These are phyloP conservation scores for Beauveria brongniartii DNA, from an alignment of 2,329 filamentous ascomycete genomes.

Conservation along the genomic window DNA sequence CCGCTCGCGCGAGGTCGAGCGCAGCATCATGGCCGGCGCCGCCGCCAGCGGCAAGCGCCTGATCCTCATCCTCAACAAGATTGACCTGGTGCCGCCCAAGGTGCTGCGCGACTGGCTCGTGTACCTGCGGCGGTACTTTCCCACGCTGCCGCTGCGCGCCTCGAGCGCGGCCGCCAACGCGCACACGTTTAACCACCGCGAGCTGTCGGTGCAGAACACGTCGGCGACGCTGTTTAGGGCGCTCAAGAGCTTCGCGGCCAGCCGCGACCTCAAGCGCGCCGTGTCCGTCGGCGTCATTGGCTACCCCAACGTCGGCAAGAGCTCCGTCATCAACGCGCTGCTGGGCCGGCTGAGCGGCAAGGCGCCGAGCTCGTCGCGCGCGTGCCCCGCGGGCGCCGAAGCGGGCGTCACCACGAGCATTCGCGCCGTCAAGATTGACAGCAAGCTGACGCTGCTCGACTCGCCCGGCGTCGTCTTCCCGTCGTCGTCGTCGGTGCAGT, in stretches of 20 bases:
- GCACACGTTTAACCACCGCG: conserved; percentile 85
- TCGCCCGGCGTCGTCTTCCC: conserved; percentile 94
- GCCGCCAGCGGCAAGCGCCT: conserved; percentile 76
- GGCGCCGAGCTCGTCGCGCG: conserved; percentile 45
- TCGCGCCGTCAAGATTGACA: conserved; percentile 87
- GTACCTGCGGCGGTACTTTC: conserved; percentile 82
- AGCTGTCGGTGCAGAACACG: conserved; percentile 78
- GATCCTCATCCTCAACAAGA: conserved; percentile 92
- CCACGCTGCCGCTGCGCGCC: conserved; percentile 80
- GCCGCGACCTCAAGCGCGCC: conserved; percentile 77
- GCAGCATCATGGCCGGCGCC: conserved; percentile 74
- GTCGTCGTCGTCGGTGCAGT: conserved; percentile 39
- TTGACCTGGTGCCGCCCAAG: conserved; percentile 76
- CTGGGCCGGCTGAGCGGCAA: conserved; percentile 66
- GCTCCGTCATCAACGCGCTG: conserved; percentile 90
- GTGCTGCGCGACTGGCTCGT: conserved; percentile 79
- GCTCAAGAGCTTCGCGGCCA: conserved; percentile 79
- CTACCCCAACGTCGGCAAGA: conserved; percentile 94
- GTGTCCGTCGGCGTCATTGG: conserved; percentile 90
- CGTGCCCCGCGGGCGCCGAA: conserved; percentile 84
- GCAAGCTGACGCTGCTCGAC: conserved; percentile 86
- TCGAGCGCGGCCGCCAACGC: conserved; percentile 77
- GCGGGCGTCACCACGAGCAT: conserved; percentile 86
- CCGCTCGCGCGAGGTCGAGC: conserved; percentile 82
- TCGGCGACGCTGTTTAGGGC: conserved; percentile 79